These are phyloP conservation scores for Bacterosira constricta DNA, from an alignment of 108 stramenopile species.

Conservation along the genomic window DNA sequence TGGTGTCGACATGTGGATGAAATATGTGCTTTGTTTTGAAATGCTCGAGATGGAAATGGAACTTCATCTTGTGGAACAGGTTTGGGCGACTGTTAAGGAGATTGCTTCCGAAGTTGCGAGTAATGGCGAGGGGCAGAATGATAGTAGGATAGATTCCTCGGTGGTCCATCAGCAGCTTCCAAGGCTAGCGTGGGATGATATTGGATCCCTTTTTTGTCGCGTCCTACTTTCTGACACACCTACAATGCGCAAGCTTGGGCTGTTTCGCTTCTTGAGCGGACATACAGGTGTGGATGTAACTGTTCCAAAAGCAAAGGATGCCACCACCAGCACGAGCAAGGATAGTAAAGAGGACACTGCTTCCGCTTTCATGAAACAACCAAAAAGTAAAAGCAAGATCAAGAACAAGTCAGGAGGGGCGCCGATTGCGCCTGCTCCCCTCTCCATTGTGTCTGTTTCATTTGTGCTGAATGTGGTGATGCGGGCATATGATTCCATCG, in stretches of 20 bases:
- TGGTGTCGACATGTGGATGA: slow-evolving; percentile 56
- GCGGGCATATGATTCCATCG: slow-evolving; percentile 71
- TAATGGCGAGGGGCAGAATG: background rate
- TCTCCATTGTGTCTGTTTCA: slow-evolving; percentile 43
- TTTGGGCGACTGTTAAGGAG: slow-evolving; percentile 72
- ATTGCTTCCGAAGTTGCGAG: slow-evolving; percentile 28
- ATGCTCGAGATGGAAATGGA: slow-evolving; percentile 87
- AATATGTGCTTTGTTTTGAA: slow-evolving; percentile 76
- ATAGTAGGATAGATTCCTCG: background rate
- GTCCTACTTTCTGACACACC: slow-evolving; percentile 70
- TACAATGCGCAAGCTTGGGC: slow-evolving; percentile 68
- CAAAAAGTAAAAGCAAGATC: slow-evolving; percentile 33
- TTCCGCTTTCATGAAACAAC: slow-evolving; percentile 37
- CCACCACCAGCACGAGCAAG: background rate
- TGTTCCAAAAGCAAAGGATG: slow-evolving; percentile 8
- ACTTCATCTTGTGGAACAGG: slow-evolving; percentile 81
- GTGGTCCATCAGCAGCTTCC: slow-evolving; percentile 19
- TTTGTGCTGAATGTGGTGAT: slow-evolving; percentile 68
- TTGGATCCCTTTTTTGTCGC: slow-evolving; percentile 61
- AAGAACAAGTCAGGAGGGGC: slow-evolving; percentile 28
- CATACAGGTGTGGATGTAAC: slow-evolving; percentile 45
- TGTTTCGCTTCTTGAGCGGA: slow-evolving; percentile 72
- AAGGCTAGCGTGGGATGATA: slow-evolving; percentile 62
- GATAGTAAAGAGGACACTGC: background rate
- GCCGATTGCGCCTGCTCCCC: slow-evolving; percentile 16